phyloP scores from a whole-genome alignment of 2,329 filamentous ascomycete genomes.

The Ramularia endophylla region DNA sequence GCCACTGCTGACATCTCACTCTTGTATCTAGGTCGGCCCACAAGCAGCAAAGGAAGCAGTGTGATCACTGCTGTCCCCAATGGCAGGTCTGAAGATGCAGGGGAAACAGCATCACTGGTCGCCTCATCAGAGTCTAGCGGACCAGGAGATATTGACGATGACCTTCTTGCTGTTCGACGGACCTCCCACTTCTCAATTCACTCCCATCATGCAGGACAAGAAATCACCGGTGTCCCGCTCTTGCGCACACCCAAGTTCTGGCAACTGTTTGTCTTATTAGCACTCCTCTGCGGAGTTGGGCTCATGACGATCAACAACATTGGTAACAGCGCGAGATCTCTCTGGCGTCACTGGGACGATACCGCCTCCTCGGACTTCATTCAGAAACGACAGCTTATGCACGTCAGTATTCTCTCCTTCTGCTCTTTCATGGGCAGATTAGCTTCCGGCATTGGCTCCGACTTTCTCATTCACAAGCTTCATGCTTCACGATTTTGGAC shows the following conservation, averaged over 20 bases:
- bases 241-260: constrained; percentile 74
- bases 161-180: constrained; percentile 21
- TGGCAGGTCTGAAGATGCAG: constrained; percentile 37
- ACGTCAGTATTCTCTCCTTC: constrained; percentile 90
- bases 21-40: too few species aligned
- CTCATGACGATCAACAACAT: constrained; percentile 99
- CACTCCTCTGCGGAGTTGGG: constrained; percentile 84
- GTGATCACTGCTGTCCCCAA: background rate
- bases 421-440: constrained; percentile 81
- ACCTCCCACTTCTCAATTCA: constrained; percentile 2
- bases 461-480: constrained; percentile 71
- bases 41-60: constrained; percentile 8
- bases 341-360: constrained; percentile 82
- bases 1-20: too few species aligned
- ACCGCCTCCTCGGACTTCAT: constrained; percentile 64
- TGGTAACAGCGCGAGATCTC: constrained; percentile 74
- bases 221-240: constrained; percentile 80
- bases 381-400: constrained; percentile 74
- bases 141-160: constrained; percentile 47
- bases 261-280: constrained; percentile 84
- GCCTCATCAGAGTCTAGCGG: constrained; percentile 48
- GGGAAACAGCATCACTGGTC: constrained; percentile 80
- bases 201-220: constrained; percentile 65
- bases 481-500: constrained; percentile 87
- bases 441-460: constrained; percentile 71